These are phyloP conservation scores for Phialemonium atrogriseum DNA, from an alignment of 2,329 filamentous ascomycete genomes.

Conservation along the genomic window DNA sequence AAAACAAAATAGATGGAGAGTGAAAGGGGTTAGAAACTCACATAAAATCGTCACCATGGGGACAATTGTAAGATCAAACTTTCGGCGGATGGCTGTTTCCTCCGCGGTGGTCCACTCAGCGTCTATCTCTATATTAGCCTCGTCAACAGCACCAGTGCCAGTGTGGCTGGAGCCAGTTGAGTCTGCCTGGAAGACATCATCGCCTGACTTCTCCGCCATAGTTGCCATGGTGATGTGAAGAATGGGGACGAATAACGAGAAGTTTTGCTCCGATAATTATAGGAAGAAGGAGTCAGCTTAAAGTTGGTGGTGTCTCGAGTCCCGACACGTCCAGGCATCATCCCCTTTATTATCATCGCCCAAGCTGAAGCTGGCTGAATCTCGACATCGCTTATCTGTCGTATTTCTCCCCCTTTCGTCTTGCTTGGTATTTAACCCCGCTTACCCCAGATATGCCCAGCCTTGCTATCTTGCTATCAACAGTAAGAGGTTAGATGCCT, in stretches of 20 bases:
- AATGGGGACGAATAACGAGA: no score
- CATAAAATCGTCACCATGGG: constrained; percentile 6
- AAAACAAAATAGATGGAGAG: no score
- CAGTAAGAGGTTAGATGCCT: no score
- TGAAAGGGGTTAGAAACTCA: constrained; percentile 1
- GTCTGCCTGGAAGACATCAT: constrained; percentile 4
- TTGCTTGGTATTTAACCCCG: no score
- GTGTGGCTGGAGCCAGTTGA: constrained; percentile 4
- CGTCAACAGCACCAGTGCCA: constrained; percentile 2
- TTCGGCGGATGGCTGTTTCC: constrained; percentile 6
- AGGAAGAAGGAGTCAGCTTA: background rate
- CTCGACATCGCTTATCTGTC: no score
- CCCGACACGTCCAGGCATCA: no score
- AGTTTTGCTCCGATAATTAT: background rate
- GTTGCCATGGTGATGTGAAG: constrained; percentile 4
- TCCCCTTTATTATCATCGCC: no score
- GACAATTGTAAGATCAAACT: constrained; percentile 6
- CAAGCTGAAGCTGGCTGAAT: no score
- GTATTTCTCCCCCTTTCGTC: no score
- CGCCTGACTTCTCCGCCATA: constrained; percentile 4
- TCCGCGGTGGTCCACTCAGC: constrained; percentile 5
- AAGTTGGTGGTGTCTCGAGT: no score
- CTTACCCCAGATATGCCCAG: no score
- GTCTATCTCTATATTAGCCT: constrained; percentile 1
- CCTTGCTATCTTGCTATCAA: no score